Conservation (phyloP, 345 rosid genomes). For the Clausena lansium region DNA sequence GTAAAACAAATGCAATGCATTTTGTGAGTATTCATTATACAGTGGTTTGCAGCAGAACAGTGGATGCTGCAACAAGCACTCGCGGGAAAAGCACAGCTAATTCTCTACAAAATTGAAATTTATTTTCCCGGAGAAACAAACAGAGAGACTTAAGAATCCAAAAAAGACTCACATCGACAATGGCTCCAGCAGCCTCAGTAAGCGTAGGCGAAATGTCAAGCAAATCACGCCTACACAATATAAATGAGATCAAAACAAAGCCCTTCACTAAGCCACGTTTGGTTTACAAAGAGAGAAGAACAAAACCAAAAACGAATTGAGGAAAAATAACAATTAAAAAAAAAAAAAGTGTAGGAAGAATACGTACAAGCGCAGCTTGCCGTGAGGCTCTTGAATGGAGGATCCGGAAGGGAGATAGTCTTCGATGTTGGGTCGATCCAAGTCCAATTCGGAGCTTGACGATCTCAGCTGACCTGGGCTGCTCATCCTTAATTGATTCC, state of each 20-base stretch:
- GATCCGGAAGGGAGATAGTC: conserved; percentile 95
- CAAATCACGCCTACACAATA: conserved; percentile 64
- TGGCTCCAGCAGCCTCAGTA: conserved; percentile 98
- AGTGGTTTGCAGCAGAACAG: too few relatives aligned
- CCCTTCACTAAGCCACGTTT: neutral
- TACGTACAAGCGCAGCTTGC: conserved; percentile 78
- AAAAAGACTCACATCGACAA: conserved; percentile 69
- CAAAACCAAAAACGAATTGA: neutral
- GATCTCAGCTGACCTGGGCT: conserved; percentile 40
- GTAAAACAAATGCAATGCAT: neutral
- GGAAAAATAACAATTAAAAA: neutral
- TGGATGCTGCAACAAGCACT: neutral
- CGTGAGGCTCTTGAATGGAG: conserved; percentile 78
- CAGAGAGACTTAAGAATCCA: neutral
- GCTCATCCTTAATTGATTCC: neutral
- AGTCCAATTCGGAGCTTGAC: conserved; percentile 77
- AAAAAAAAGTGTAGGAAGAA: neutral
- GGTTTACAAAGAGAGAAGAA: neutral
- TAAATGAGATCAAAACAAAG: neutral
- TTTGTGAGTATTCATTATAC: too few relatives aligned
- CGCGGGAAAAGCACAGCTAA: neutral
- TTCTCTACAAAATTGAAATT: neutral
- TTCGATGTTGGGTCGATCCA: conserved; percentile 85
- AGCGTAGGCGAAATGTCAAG: conserved; percentile 87
- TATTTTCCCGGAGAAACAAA: conserved; percentile 8